phyloP scores from a whole-genome alignment of 2,329 filamentous ascomycete species.

The Colletotrichum liriopes region DNA sequence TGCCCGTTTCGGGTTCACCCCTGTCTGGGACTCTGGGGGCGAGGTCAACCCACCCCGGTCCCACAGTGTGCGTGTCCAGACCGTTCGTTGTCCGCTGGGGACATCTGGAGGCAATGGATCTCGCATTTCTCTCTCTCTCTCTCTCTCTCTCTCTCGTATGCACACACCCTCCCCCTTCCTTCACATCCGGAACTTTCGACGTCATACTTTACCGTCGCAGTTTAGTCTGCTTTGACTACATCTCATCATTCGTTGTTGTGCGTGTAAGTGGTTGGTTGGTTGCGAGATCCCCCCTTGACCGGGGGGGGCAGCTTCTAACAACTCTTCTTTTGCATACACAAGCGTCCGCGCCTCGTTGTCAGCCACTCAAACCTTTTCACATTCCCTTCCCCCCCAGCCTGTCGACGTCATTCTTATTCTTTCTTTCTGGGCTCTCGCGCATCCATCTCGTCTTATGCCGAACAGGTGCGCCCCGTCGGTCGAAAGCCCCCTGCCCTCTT shows the following conservation, averaged over 20 bases:
- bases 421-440: neutral
- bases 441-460: neutral
- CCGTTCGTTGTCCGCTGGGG: conserved; percentile 28
- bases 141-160: neutral
- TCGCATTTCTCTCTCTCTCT: neutral
- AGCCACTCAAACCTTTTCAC: neutral
- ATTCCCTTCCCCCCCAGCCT: neutral
- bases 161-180: conserved; percentile 7
- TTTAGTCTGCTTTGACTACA: conserved; percentile 24
- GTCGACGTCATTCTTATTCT: conserved; percentile 6
- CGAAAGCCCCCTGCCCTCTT: neutral
- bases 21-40: conserved; percentile 23
- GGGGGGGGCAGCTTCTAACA: conserved; percentile 13
- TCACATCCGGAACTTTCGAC: neutral
- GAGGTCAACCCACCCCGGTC: conserved; percentile 33
- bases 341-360: too few species aligned
- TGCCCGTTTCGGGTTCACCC: conserved; percentile 37
- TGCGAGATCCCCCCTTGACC: neutral
- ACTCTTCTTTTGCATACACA: neutral
- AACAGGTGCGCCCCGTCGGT: neutral
- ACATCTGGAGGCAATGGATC: neutral
- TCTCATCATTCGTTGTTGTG: neutral
- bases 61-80: conserved; percentile 27
- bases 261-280: neutral
- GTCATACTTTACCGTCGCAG: conserved; percentile 25